Percentiles rank a stretch among this genome's conserved stretches.
phyloP scores from a whole-genome alignment of 2,329 filamentous ascomycete genomes.

The Aspergillus glaucus region DNA sequence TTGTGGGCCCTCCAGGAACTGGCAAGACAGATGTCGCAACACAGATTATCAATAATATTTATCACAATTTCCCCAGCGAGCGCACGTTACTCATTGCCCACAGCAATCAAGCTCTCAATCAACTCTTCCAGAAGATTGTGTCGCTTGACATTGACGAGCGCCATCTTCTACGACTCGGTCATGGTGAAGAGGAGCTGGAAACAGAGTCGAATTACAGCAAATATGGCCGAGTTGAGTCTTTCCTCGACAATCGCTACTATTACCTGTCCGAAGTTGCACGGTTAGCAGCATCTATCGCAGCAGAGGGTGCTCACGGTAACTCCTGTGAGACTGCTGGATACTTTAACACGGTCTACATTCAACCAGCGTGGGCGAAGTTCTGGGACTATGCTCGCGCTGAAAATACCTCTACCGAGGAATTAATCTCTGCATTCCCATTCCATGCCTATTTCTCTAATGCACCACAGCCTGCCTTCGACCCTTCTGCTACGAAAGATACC shows the following conservation, averaged over 20 bases:
- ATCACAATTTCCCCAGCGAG: slow-evolving; percentile 93
- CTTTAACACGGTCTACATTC: slow-evolving; percentile 87
- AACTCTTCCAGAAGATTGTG: slow-evolving; percentile 97
- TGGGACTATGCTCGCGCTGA: slow-evolving; percentile 57
- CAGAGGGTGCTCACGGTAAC: slow-evolving; percentile 88
- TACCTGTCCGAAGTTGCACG: slow-evolving; percentile 80
- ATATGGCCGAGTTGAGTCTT: slow-evolving; percentile 87
- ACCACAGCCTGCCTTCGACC: slow-evolving; percentile 75
- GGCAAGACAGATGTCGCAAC: slow-evolving; percentile 99
- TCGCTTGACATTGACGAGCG: slow-evolving; percentile 91
- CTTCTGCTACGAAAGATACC: slow-evolving; percentile 57
- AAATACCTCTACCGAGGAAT: slow-evolving; percentile 52
- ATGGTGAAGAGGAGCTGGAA: slow-evolving; percentile 89
- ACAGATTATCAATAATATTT: slow-evolving; percentile 97
- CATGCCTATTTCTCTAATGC: slow-evolving; percentile 79
- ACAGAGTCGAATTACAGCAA: slow-evolving; percentile 88
- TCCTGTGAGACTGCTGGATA: slow-evolving; percentile 96
- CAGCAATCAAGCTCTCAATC: slow-evolving; percentile 95
- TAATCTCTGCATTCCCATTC: slow-evolving; percentile 77
- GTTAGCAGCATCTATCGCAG: slow-evolving; percentile 75
- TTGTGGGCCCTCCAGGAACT: slow-evolving; percentile 91
- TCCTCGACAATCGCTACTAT: slow-evolving; percentile 75
- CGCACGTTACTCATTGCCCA: slow-evolving; percentile 89
- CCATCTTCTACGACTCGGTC: slow-evolving; percentile 83
- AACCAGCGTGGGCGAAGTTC: slow-evolving; percentile 83